These are phyloP conservation scores for Candida chilensis DNA, from an alignment of 805 yeast genomes.

Conservation along the genomic window DNA sequence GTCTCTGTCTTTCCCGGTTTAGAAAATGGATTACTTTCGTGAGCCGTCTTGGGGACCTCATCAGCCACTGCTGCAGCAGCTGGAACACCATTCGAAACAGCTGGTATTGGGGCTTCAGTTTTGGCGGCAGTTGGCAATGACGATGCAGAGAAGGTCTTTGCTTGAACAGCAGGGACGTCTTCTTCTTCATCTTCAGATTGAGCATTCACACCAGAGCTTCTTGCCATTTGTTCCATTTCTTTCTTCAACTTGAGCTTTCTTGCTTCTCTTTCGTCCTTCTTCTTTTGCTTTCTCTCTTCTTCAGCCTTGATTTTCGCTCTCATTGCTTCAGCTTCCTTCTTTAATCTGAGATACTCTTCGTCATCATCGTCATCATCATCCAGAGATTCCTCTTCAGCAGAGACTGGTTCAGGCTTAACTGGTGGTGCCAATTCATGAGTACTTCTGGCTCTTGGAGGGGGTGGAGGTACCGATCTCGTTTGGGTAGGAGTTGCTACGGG, in stretches of 20 bases:
- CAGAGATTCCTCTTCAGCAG: conserved; percentile 3
- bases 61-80: conserved; percentile 3
- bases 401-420: conserved; percentile 1
- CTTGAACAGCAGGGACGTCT: conserved; percentile 10
- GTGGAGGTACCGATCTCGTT: neutral
- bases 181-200: conserved; percentile 25
- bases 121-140: conserved; percentile 4
- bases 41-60: conserved; percentile 11
- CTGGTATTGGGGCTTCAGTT: conserved; percentile 4
- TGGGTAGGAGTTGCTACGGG: conserved; percentile 1
- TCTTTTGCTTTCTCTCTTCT: conserved; percentile 35
- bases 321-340: conserved; percentile 37
- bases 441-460: conserved; percentile 1
- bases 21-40: conserved; percentile 42
- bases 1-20: conserved; percentile 12
- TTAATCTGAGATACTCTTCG: conserved; percentile 29
- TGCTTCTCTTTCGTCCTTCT: conserved; percentile 51
- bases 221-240: conserved; percentile 47
- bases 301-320: too few relatives aligned
- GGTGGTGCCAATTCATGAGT: too few relatives aligned
- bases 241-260: conserved; percentile 46
- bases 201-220: conserved; percentile 11
- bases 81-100: conserved; percentile 8
- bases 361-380: conserved; percentile 32
- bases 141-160: conserved; percentile 12